phyloP scores from a whole-genome alignment of 1,284 basidiomycete genomes.

The Moesziomyces antarcticus region DNA sequence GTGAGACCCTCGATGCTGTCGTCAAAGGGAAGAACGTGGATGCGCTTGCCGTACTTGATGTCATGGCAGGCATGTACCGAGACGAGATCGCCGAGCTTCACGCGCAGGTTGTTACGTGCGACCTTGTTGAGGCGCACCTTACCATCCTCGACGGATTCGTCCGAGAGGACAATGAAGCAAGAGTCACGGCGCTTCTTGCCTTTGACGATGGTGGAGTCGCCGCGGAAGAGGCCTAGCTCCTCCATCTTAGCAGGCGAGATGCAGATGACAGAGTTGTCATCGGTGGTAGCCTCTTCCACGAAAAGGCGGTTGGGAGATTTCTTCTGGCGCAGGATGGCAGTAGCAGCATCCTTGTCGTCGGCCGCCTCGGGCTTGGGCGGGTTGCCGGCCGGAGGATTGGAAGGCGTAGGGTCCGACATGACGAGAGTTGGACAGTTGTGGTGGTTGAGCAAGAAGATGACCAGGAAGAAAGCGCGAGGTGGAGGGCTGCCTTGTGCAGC shows the following conservation, averaged over 20 bases:
- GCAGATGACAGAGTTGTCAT: constrained; percentile 79
- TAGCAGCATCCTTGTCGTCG: constrained; percentile 62
- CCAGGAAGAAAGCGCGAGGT: constrained; percentile 4
- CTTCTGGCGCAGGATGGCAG: constrained; percentile 65
- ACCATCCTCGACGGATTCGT: constrained; percentile 96
- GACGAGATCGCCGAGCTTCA: constrained; percentile 95
- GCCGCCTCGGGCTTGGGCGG: constrained; percentile 24
- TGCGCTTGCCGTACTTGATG: constrained; percentile 99
- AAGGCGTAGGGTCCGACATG: constrained; percentile 50
- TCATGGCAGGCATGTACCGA: constrained; percentile 95
- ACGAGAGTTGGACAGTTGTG: background rate
- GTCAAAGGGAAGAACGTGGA: constrained; percentile 96
- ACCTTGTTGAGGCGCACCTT: constrained; percentile 98
- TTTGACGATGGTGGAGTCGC: constrained; percentile 74
- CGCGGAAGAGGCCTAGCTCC: constrained; percentile 88
- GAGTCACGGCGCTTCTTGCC: constrained; percentile 92
- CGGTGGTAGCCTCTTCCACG: constrained; percentile 67
- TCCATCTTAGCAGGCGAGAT: constrained; percentile 98
- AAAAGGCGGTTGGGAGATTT: constrained; percentile 64
- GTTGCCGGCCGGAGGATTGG: constrained; percentile 27
- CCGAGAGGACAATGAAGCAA: constrained; percentile 92
- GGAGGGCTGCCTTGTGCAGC: background rate
- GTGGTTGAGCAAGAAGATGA: constrained; percentile 2
- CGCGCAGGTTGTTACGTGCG: constrained; percentile 95
- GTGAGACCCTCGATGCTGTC: constrained; percentile 97